A percentile compares a stretch with the other conserved stretches of the same genome.
Conservation (phyloP, 306 rosid genomes). For the Quercus wislizeni region DNA sequence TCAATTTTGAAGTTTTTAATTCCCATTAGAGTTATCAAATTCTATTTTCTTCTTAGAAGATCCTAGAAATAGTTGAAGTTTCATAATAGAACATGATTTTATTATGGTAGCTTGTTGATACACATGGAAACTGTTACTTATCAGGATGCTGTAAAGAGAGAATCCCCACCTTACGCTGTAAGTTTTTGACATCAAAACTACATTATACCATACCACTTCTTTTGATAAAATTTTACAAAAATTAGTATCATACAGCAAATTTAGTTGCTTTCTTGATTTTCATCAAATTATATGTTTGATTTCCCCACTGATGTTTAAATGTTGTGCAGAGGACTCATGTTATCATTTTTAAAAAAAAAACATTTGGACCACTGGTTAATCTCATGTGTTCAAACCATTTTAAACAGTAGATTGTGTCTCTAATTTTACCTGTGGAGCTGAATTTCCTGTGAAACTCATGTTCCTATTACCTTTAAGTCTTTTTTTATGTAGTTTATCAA, state of each 20-base stretch:
- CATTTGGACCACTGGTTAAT: not conserved
- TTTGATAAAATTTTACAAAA: not conserved
- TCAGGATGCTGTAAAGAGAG: not conserved
- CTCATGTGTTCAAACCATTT: not conserved
- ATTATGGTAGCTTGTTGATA: not conserved
- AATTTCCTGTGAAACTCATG: not conserved
- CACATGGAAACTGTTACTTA: conserved; percentile 2
- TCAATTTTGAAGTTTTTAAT: conserved; percentile 4
- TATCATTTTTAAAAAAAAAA: not conserved
- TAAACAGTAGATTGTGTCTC: not conserved
- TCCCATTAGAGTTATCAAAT: not conserved
- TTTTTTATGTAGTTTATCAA: not conserved
- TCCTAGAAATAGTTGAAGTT: not conserved
- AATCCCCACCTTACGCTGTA: not conserved
- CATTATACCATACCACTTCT: not conserved
- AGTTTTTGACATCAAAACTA: not conserved
- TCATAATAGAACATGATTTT: not conserved
- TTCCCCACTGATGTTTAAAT: not conserved
- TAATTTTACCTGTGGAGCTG: not conserved
- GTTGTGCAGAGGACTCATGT: not conserved
- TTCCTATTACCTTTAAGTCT: not conserved
- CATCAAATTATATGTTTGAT: not conserved
- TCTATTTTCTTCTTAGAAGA: not conserved
- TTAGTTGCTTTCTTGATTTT: not conserved
- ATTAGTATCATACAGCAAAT: not conserved